Conservation (phyloP, 2,329 filamentous ascomycete species). For the Colletotrichum lentis region DNA sequence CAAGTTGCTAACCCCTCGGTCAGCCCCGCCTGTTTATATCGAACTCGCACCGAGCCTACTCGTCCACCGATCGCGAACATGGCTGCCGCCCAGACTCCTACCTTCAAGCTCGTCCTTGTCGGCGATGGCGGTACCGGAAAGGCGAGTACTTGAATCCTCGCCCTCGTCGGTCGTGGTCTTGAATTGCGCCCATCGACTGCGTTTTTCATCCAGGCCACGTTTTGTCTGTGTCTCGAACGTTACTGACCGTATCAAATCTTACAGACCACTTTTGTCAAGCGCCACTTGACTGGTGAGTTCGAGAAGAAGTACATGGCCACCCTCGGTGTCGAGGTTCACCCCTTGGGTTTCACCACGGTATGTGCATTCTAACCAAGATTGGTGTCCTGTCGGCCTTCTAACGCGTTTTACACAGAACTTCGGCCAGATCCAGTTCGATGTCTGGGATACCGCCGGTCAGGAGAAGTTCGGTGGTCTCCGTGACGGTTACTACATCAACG, state of each 20-base stretch:
- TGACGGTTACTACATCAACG: constrained; percentile 99
- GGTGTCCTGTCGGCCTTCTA: not conserved
- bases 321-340: constrained; percentile 98
- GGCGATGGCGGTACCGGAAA: constrained; percentile 99
- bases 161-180: not conserved
- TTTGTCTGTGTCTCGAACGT: constrained; percentile 1
- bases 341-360: constrained; percentile 97
- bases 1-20: constrained; percentile 34
- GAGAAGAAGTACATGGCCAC: constrained; percentile 99
- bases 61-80: constrained; percentile 58
- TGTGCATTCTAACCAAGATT: constrained; percentile 53
- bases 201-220: not conserved
- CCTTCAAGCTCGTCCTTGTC: constrained; percentile 99
- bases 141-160: constrained; percentile 58
- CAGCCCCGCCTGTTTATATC: constrained; percentile 59
- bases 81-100: constrained; percentile 74
- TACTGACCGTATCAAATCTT: constrained; percentile 39
- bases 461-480: constrained; percentile 99
- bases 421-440: constrained; percentile 96
- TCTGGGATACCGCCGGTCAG: constrained; percentile 98
- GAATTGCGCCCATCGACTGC: not conserved
- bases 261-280: constrained; percentile 99
- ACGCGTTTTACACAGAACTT: constrained; percentile 76
- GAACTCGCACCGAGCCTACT: constrained; percentile 43
- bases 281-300: constrained; percentile 99